Evolutionary conservation across 352 stramenopile genomes (phyloP).

Genomic region (Pseudoperonospora humuli): DNA sequence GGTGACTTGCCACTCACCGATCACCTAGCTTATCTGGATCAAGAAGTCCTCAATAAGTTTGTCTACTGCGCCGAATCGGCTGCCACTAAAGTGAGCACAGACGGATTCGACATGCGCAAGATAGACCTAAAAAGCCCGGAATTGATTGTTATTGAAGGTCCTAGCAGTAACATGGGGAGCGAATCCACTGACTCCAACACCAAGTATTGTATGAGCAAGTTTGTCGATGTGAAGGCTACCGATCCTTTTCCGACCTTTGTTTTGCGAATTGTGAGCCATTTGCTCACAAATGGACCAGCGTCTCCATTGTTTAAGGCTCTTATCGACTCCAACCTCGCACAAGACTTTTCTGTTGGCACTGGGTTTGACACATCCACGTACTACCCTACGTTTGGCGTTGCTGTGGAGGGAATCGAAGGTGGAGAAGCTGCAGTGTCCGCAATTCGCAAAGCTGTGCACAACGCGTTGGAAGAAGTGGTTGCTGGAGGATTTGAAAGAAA

Average conservation of each 20-base stretch:
- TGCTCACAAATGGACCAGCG: constrained; percentile 71
- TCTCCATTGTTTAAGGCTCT: constrained; percentile 78
- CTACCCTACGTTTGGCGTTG: constrained; percentile 71
- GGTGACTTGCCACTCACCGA: constrained; percentile 75
- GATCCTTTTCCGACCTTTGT: constrained; percentile 74
- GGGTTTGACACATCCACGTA: constrained; percentile 76
- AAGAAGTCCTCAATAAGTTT: constrained; percentile 64
- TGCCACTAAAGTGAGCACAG: constrained; percentile 34
- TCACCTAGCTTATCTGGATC: constrained; percentile 67
- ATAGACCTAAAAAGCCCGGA: constrained; percentile 2
- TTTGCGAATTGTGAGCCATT: constrained; percentile 66
- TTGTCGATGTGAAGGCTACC: constrained; percentile 55
- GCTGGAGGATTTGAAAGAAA: constrained; percentile 66
- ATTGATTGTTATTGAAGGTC: constrained; percentile 42
- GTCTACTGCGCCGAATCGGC: constrained; percentile 44
- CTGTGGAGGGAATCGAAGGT: constrained; percentile 61
- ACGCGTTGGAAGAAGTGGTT: constrained; percentile 46
- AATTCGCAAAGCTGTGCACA: constrained; percentile 53
- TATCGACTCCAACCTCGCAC: constrained; percentile 66
- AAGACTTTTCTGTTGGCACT: constrained; percentile 71
- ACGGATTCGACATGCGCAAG: constrained; percentile 38
- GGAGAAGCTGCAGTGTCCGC: constrained; percentile 35
- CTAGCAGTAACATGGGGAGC: constrained; percentile 53
- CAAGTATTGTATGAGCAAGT: constrained; percentile 74
- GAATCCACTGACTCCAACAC: constrained; percentile 53